Evolutionary conservation across 2,329 filamentous ascomycete species (phyloP), one percentile per base, ranked within the genome.

Genomic region (Cadophora luteo-olivacea): DNA sequence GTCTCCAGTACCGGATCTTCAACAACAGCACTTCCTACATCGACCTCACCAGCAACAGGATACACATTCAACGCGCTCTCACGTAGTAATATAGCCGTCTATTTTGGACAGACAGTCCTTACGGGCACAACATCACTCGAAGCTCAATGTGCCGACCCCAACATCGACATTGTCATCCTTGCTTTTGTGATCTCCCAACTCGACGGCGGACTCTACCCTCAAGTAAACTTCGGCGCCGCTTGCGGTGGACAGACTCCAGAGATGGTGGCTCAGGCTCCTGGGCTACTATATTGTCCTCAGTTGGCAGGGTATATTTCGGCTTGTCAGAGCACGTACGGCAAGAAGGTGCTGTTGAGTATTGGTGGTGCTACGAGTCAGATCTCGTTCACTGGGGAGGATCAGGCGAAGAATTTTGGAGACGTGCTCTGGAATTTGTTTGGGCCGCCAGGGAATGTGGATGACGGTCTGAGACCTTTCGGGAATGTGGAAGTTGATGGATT

Each of bases 321-420:
- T 0, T 84, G 81, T 72, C 81, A 84, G 70, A 55, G 65, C 0
- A 55, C 36, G 4, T 72, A 75, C 12, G 80, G 81, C 24, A 82
- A 81, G 65, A 79, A 79, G 25, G 77, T 83, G 0, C 66, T 84
- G 1, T 72, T 83, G 24, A 80, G 77, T 68, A 69, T 83, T 5
- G 79, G 79, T 16, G 77, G 77, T 8, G 73, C 76, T 5, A 70
- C 64, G 1, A 73, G 73, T 0, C 71, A 70, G n/a, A 74, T 77
- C 6, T 70, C 67, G 55, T 81, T 81, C 65, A 32, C 67, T 2
- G 74, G 68, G 11, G 71, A 70, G 5, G 62, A 52, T 4, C 69
- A 80, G 57, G 80, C 80, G 9, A 68, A 32, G 3, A 41, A 71
- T 11, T 78, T 80, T 68, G 79, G 77, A 3, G 61, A 69, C 48